Base-by-base conservation (phyloP, 164 flowering plant species). In the Vitis labrusca region DNA sequence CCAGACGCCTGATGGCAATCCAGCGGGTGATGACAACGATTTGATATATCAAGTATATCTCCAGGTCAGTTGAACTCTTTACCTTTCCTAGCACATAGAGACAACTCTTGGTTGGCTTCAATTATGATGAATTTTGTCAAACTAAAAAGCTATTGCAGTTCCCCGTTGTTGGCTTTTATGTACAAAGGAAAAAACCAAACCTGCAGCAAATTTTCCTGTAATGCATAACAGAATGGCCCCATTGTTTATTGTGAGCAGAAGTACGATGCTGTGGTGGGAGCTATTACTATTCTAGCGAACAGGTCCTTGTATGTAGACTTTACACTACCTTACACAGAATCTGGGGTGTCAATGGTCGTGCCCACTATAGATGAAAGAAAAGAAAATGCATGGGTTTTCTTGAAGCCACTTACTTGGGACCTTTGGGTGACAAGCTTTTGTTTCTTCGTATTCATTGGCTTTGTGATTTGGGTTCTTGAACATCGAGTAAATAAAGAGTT, bases 401-500 rank as follows among this genome's bases (percentile, higher is more conserved):
- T 76, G 12, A 76, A 70, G 57, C 79, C 79, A 8, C 48, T 73
- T 44, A 70, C 29, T 1, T 67, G 55, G 75, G 68, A 59, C 44
- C 75, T 79, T 6, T 79, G 82, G 82, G 1, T 76, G 9, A 56
- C 75, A 17, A 70, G 5, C 47, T 3, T n/a, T 0, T 3, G 5
- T 0, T 5, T 49, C 16, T 79, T 64, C 61, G 1, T 79, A 0
- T 56, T 67, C 61, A 70, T 58, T 1, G 77, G 72, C 0, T 27
- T 68, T 48, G 71, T 75, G 4, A 27, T 83, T 19, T 72, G 82
- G 77, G 9, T 76, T 16, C 70, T 83, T 5, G 86, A 83, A 50
- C 82, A 63, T 49, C 64, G 73, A 5, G 30, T 30, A 1, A 77
- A 73, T 54, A 49, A 50, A 1, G 78, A 70, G 0, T 74, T 74